Evolutionary conservation across 306 rosid genomes (phyloP), one percentile per base, ranked within the genome.

Genomic region (Cajanus cajan): DNA sequence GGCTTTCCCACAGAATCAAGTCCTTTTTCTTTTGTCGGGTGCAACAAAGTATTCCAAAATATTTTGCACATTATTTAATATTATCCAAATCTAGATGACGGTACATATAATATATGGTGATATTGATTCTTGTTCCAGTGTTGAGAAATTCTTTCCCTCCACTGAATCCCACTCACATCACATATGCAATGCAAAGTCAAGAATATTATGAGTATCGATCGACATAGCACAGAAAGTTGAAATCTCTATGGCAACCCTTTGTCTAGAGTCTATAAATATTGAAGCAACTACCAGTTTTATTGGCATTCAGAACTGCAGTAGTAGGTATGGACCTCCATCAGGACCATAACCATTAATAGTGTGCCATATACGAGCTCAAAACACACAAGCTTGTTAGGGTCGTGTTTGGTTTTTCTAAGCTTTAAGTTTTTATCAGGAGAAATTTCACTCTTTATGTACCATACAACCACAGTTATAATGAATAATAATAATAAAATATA

Each of bases 291-390:
- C 50, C 24, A 0, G 6, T 6, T 41, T 37, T 9, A 50, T 72
- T 64, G 68, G 33, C 36, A 44, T 63, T 43, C 21, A 45, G 25
- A 39, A 24, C 61, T 40, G 48, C 45, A 43, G 0, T 16, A 43
- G 0, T 16, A 74, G 25, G n/a, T 22, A 74, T 58, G 84, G 47
- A 63, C 73, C 78, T 61, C 83, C 67, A 10, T 72, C 31, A 28
- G 3, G 31, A 28, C 31, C 31, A 28, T 28, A 62, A 58, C 50
- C 76, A 78, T 68, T 68, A 16, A 28, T 28, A 10, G 4, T 12
- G n/a, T 25, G 39, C n/a, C 68, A 52, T 16, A 25, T 51, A 25
- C 2, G 22, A 13, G 15, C 3, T 14, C 2, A 4, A 24, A 5
- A 24, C 33, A 7, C 19, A 62, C 2, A 45, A 8, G 3, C 40